These are phyloP conservation scores for Jacaranda mimosifolia DNA, from an alignment of 257 asterid genomes.

Conservation along the genomic window DNA sequence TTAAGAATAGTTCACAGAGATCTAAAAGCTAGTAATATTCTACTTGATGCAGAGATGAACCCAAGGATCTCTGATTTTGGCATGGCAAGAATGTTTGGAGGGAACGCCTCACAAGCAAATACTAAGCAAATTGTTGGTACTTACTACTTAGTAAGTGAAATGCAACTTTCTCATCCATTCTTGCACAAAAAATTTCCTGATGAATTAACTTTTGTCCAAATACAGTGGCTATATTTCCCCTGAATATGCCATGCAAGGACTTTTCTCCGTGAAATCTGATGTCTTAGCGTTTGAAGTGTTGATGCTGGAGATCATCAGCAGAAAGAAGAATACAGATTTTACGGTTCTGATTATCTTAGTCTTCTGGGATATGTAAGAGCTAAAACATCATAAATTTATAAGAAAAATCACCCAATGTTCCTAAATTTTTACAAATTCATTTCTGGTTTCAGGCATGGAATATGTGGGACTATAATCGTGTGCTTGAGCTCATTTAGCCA, in stretches of 20 bases:
- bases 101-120: conserved; percentile 29
- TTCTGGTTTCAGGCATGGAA: conserved; percentile 41
- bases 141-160: conserved; percentile 40
- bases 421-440: neutral
- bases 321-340: conserved; percentile 40
- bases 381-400: neutral
- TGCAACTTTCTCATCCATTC: neutral
- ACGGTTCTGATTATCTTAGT: conserved; percentile 29
- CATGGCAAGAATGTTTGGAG: conserved; percentile 41
- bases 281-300: conserved; percentile 43
- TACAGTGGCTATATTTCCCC: conserved; percentile 44
- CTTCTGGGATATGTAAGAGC: conserved; percentile 47
- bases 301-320: conserved; percentile 40
- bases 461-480: conserved; percentile 32
- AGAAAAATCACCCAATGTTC: neutral
- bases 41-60: conserved; percentile 36
- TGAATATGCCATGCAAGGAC: conserved; percentile 40
- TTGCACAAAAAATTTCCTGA: neutral
- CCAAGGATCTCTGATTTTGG: conserved; percentile 32
- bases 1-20: conserved; percentile 39
- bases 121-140: conserved; percentile 40
- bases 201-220: neutral
- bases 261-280: conserved; percentile 40
- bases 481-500: conserved; percentile 35
- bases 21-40: conserved; percentile 37